Evolutionary conservation across 2,329 filamentous ascomycete genomes (phyloP).

Genomic region (Cladorrhinum sp.): DNA sequence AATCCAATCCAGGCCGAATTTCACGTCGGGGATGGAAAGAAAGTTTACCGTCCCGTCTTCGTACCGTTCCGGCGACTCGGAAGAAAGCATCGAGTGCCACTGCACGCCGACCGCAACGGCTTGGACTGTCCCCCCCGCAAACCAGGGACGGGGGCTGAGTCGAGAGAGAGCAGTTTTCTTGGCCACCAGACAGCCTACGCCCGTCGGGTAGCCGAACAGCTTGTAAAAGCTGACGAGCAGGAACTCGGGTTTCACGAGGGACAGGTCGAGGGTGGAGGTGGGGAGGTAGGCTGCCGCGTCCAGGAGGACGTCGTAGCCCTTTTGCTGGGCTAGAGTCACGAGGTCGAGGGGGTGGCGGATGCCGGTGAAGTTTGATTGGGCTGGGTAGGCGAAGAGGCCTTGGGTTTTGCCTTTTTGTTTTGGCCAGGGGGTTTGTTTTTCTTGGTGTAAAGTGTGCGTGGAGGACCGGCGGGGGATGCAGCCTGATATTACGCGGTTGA

Average conservation of each 20-base stretch:
- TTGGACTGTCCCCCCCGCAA: slow-evolving; percentile 38
- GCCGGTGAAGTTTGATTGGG: slow-evolving; percentile 45
- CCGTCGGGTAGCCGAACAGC: slow-evolving; percentile 41
- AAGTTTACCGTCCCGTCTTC: slow-evolving; percentile 43
- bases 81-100: slow-evolving; percentile 31
- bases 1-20: slow-evolving; percentile 38
- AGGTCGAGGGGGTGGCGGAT: slow-evolving; percentile 41
- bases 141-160: slow-evolving; percentile 37
- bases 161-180: slow-evolving; percentile 32
- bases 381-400: slow-evolving; percentile 44
- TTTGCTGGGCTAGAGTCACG: slow-evolving; percentile 35
- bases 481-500: neutral
- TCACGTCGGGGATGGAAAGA: slow-evolving; percentile 38
- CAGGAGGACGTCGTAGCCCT: slow-evolving; percentile 40
- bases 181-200: slow-evolving; percentile 40
- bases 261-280: slow-evolving; percentile 36
- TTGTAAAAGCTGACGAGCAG: slow-evolving; percentile 42
- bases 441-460: neutral
- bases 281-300: slow-evolving; percentile 41
- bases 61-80: slow-evolving; percentile 25
- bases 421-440: neutral
- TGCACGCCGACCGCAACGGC: slow-evolving; percentile 32
- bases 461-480: neutral
- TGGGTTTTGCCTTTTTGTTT: slow-evolving; percentile 8
- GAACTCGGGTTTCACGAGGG: slow-evolving; percentile 37